Evolutionary conservation across 257 asterid species (phyloP).

Genomic region (Forsythia viridissima): DNA sequence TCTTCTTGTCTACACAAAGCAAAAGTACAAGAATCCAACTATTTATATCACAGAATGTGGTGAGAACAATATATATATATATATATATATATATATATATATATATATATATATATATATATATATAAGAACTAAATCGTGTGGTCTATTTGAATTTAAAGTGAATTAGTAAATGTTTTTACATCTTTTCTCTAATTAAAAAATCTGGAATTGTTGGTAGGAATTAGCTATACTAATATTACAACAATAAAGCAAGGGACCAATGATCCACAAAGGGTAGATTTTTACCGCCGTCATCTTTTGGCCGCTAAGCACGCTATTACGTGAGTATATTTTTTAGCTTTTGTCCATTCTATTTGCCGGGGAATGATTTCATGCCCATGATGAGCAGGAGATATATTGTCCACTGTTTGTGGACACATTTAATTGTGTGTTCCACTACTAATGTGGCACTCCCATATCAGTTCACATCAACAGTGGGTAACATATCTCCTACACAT

Average conservation of each 20-base stretch:
- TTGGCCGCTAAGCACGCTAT: conserved; percentile 38
- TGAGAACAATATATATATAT: background rate
- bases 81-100: too few species aligned
- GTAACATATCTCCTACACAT: too few species aligned
- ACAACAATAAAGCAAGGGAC: background rate
- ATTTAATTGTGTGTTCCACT: too few species aligned
- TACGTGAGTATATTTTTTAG: conserved; percentile 17
- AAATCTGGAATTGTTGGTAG: conserved; percentile 1
- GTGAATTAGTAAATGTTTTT: background rate
- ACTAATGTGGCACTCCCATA: too few species aligned
- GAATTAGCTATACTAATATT: conserved; percentile 21
- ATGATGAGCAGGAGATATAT: too few species aligned
- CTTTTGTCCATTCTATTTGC: background rate
- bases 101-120: too few species aligned
- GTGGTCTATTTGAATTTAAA: background rate
- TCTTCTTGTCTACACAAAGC: conserved; percentile 40
- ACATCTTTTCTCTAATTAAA: background rate
- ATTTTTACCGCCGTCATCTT: conserved; percentile 42
- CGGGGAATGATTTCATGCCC: too few species aligned
- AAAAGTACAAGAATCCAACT: conserved; percentile 37
- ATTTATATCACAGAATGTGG: conserved; percentile 51
- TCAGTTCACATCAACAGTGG: too few species aligned
- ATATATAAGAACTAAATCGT: background rate
- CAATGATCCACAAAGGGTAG: conserved; percentile 31
- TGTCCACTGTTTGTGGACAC: too few species aligned